phyloP scores from a whole-genome alignment of 768 basidiomycete genomes.

The Crucibulum laeve region DNA sequence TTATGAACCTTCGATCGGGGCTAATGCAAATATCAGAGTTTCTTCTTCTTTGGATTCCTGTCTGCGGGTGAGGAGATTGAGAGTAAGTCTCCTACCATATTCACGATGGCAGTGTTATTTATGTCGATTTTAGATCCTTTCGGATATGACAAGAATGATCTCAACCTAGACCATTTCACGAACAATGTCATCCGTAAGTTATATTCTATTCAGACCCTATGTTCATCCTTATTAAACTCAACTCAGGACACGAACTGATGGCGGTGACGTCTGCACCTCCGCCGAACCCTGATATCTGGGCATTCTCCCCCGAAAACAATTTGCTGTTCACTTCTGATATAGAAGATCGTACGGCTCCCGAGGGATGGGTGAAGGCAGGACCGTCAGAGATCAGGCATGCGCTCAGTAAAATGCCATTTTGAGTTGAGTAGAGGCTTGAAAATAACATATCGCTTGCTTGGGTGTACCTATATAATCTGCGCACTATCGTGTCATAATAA shows the following conservation, averaged over 20 bases:
- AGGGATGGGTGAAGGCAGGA: constrained; percentile 55
- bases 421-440: not conserved
- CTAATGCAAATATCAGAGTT: constrained; percentile 33
- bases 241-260: constrained; percentile 50
- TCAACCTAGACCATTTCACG: constrained; percentile 72
- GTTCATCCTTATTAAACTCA: constrained; percentile 1
- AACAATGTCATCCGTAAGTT: constrained; percentile 59
- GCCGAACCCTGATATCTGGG: constrained; percentile 59
- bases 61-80: constrained; percentile 75
- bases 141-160: constrained; percentile 71
- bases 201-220: constrained; percentile 1
- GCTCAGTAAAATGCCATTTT: constrained; percentile 23
- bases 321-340: constrained; percentile 37
- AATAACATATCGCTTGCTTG: no score
- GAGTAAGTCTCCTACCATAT: constrained; percentile 38
- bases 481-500: no score
- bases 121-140: constrained; percentile 33
- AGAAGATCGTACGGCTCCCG: constrained; percentile 43
- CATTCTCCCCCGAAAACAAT: constrained; percentile 57
- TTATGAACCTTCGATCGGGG: not conserved
- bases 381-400: constrained; percentile 36
- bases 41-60: constrained; percentile 72
- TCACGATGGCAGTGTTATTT: not conserved
- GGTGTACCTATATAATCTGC: no score
- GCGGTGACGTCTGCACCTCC: constrained; percentile 58